Base-by-base conservation (phyloP, 2,329 filamentous ascomycete species). In the Neocucurbitaria cava region DNA sequence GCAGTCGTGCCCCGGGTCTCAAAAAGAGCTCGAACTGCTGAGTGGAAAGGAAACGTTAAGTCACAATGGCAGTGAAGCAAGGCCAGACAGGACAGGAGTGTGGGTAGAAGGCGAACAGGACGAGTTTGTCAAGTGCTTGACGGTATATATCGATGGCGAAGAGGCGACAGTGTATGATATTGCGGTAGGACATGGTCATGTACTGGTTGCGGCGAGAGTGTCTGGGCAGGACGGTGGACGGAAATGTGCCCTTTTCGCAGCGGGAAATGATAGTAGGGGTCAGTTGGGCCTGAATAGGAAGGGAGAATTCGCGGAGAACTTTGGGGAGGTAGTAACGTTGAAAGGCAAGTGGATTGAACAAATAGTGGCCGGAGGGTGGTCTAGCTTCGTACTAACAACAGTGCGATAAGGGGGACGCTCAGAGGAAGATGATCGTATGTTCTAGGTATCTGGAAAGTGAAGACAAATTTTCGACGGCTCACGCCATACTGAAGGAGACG, bases 131-230 rank as follows among this genome's bases (percentile, higher is more conserved):
- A 68, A 65, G 47, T 61, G 55, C 17, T 52, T 70, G 7, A 51
- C 54, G 5, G 54, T 73, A 7, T 15, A 20, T 9, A 68, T 73
- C 28, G 40, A 68, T 31, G 70, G 66, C 0, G 13, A 46, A 5
- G 46, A 56, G 5, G 64, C 64, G 11, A 35, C 2, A 0, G 68
- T 65, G 23, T 62, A 49, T 17, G 60, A 70, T 60, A 64, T 74
- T 5, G 65, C 66, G 0, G 45, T 73, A 28, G 72, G 72, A 3
- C 53, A 51, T 48, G 71, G 67, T 7, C 66, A 74, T 51, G 38
- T 74, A 5, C 15, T 74, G 10, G 63, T 72, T 3, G 70, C 69
- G 11, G 69, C 61, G 1, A 61, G 66, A 41, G 47, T 56, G 18
- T 23, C 36, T 18, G 46, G 21, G 8, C 23, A 30, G 17, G 52